Conservation (phyloP, 192 early-diverging fungal species). For the Podochytrium sp. region DNA sequence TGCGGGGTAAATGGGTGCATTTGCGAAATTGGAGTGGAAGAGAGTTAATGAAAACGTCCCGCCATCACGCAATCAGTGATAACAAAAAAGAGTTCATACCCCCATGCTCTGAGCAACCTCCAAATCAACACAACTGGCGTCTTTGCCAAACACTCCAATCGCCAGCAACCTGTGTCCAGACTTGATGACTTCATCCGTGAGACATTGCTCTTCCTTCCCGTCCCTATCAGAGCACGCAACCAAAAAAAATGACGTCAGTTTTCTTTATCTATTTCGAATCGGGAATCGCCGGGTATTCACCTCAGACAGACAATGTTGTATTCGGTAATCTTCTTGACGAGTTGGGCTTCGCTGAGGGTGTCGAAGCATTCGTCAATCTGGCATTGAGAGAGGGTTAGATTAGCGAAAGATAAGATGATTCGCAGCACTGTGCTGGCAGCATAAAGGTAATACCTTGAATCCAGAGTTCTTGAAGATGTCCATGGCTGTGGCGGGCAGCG, state of each 20-base stretch:
- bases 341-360: constrained; percentile 40
- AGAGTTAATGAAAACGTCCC: too few species aligned
- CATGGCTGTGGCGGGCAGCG: constrained; percentile 38
- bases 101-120: constrained; percentile 49
- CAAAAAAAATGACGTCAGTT: background rate
- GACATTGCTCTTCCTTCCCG: constrained; percentile 31
- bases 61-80: constrained; percentile 22
- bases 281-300: constrained; percentile 9
- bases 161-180: constrained; percentile 45
- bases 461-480: constrained; percentile 38
- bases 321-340: constrained; percentile 45
- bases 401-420: background rate
- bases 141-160: constrained; percentile 48
- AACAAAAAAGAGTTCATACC: constrained; percentile 36
- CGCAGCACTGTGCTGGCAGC: background rate
- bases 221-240: constrained; percentile 5
- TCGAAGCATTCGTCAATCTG: constrained; percentile 44
- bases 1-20: too few species aligned
- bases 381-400: background rate
- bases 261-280: background rate
- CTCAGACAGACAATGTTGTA: constrained; percentile 53
- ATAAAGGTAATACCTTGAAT: constrained; percentile 28
- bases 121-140: constrained; percentile 41
- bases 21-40: too few species aligned
- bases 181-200: constrained; percentile 51